Evolutionary conservation across 148 eudicot genomes (phyloP).

Genomic region (Polygonum maritimum): DNA sequence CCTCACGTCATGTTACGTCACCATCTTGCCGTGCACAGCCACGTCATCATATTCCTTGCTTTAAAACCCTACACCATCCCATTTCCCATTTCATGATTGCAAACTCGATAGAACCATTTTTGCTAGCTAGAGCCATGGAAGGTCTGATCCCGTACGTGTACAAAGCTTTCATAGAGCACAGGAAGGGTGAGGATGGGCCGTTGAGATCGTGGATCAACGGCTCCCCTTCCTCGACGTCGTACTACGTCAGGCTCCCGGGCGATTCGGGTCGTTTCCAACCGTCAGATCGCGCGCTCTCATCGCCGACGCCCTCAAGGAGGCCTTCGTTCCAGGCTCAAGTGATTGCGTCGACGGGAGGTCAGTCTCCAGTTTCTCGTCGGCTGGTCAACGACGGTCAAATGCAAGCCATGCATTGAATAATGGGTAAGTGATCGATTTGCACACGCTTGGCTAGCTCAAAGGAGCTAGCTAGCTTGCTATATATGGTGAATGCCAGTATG

Average conservation of each 20-base stretch:
- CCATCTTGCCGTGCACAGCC: background rate
- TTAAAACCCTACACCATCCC: background rate
- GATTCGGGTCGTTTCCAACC: slow-evolving; percentile 45
- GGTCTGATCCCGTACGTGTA: slow-evolving; percentile 68
- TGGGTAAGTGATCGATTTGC: background rate
- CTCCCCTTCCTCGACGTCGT: slow-evolving; percentile 21
- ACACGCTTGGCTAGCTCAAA: background rate
- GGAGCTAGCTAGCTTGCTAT: background rate
- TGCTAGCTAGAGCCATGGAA: slow-evolving; percentile 25
- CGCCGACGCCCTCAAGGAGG: background rate
- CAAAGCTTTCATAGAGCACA: slow-evolving; percentile 54
- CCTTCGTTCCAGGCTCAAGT: background rate
- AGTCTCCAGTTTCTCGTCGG: slow-evolving; percentile 13
- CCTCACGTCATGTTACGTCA: background rate
- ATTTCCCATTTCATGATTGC: background rate
- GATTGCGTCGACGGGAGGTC: slow-evolving; percentile 3
- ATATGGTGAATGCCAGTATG: background rate
- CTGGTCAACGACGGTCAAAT: slow-evolving; percentile 11
- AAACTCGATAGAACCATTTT: too few species aligned
- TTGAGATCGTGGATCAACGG: slow-evolving; percentile 27
- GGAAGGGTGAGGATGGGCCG: slow-evolving; percentile 23
- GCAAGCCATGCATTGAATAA: slow-evolving; percentile 9
- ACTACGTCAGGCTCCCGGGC: slow-evolving; percentile 31
- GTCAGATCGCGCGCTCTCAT: background rate
- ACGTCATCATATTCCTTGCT: background rate